A percentile compares a stretch with the other conserved stretches of the same genome.
These are phyloP conservation scores for Ophiocordyceps camponoti-leonardi DNA, from an alignment of 2,329 filamentous ascomycete species.

Conservation along the genomic window DNA sequence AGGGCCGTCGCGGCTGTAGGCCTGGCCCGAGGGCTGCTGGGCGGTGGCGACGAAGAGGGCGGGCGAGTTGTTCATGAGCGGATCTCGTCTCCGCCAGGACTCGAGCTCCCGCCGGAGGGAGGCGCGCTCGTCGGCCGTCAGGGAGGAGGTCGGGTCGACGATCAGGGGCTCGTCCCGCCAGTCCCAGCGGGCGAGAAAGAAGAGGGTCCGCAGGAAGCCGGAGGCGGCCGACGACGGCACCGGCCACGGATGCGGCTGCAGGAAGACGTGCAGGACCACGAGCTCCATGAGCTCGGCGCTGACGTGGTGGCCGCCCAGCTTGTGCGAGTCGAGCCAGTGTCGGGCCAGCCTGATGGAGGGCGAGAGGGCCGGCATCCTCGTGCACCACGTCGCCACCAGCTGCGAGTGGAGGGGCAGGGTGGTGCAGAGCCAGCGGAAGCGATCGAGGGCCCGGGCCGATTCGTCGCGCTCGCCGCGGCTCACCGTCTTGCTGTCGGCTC, in stretches of 20 bases:
- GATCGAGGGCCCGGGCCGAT: conserved; percentile 49
- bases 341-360: conserved; percentile 73
- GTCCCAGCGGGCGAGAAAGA: conserved; percentile 75
- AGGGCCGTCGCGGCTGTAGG: conserved; percentile 57
- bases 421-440: conserved; percentile 54
- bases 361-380: conserved; percentile 63
- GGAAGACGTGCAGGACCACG: conserved; percentile 59
- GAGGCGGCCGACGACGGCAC: conserved; percentile 59
- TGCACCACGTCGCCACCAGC: conserved; percentile 63
- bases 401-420: conserved; percentile 67
- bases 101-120: conserved; percentile 56
- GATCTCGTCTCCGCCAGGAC: conserved; percentile 76
- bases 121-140: conserved; percentile 43
- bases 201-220: conserved; percentile 66
- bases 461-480: conserved; percentile 50
- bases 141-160: conserved; percentile 48
- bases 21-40: conserved; percentile 58
- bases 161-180: conserved; percentile 75
- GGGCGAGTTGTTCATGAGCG: conserved; percentile 62
- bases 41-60: conserved; percentile 70
- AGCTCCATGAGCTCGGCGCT: conserved; percentile 72
- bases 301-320: conserved; percentile 65
- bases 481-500: conserved; percentile 54
- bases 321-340: conserved; percentile 75
- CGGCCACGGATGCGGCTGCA: conserved; percentile 66